Evolutionary conservation across 768 basidiomycete species (phyloP).

Genomic region (Boletus sp.): DNA sequence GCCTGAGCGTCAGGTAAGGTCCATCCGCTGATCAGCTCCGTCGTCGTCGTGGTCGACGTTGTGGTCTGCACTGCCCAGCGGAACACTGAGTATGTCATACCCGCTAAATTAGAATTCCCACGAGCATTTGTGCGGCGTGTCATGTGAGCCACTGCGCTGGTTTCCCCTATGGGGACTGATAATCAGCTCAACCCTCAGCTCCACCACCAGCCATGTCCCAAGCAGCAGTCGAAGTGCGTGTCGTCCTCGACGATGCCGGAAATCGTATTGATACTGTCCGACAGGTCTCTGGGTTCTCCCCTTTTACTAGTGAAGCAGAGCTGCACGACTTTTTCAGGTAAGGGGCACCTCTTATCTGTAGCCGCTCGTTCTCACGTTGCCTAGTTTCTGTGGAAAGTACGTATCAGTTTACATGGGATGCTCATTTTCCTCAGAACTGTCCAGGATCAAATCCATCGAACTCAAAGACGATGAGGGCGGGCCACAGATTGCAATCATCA

Average conservation of each 20-base stretch:
- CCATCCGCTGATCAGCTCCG: conserved; percentile 1
- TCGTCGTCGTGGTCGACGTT: conserved; percentile 14
- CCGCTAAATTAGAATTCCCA: conserved; percentile 2
- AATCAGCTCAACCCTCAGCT: not conserved
- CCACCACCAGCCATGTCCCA: conserved; percentile 19
- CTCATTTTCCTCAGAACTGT: not conserved
- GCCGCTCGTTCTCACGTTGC: conserved; percentile 1
- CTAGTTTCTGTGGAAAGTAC: conserved; percentile 85
- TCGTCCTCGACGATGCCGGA: not conserved
- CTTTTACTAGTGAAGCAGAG: conserved; percentile 60
- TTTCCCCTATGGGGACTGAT: not conserved
- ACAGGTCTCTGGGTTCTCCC: conserved; percentile 71
- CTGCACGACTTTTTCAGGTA: conserved; percentile 83
- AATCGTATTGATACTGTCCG: not conserved
- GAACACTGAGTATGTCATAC: conserved; percentile 11
- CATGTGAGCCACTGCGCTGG: not conserved
- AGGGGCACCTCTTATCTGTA: conserved; percentile 16
- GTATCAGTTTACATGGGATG: conserved; percentile 13
- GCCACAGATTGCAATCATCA: conserved; percentile 57
- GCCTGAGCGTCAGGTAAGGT: not conserved
- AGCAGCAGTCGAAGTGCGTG: conserved; percentile 36
- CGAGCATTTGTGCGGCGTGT: not conserved
- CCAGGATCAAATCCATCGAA: conserved; percentile 68
- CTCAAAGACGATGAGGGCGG: conserved; percentile 40
- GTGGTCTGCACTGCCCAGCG: conserved; percentile 9